A percentile compares a stretch with the other conserved stretches of the same genome.
Conservation (phyloP, 2,329 filamentous ascomycete genomes). For the Diaporthe ampelina region DNA sequence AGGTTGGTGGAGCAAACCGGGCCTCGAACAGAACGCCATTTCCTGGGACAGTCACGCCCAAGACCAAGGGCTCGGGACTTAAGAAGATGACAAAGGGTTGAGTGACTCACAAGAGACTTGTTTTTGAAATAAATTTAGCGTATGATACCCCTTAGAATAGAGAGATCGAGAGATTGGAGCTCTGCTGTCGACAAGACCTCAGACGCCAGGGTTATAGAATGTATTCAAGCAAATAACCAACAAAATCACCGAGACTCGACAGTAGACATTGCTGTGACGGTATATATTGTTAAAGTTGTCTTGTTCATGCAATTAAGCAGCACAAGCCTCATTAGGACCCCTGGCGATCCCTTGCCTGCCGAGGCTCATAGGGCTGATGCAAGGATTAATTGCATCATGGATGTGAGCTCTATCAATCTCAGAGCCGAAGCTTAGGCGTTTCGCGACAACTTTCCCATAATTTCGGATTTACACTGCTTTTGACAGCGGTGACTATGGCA, state of each 20-base stretch:
- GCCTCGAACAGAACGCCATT: slow-evolving; percentile 56
- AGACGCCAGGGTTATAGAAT: not conserved
- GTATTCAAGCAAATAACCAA: not conserved
- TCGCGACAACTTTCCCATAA: not conserved
- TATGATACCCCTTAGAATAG: slow-evolving; percentile 41
- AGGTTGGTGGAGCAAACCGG: slow-evolving; percentile 62
- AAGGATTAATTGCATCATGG: slow-evolving; percentile 41
- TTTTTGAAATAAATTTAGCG: not conserved
- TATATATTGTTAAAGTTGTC: not conserved
- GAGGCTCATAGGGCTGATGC: slow-evolving; percentile 38
- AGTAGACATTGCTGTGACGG: not conserved
- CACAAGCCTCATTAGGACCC: not conserved
- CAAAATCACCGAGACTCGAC: not conserved
- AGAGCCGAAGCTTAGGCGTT: not conserved
- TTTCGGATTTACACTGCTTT: not conserved
- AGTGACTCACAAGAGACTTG: slow-evolving; percentile 12
- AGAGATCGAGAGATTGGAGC: not conserved
- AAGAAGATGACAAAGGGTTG: slow-evolving; percentile 51
- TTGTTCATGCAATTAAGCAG: slow-evolving; percentile 27
- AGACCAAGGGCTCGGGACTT: slow-evolving; percentile 52
- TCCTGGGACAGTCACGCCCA: slow-evolving; percentile 56
- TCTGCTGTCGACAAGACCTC: too few relatives aligned
- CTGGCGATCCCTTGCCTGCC: slow-evolving; percentile 39
- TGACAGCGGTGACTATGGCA: slow-evolving; percentile 1
- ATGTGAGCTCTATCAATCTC: slow-evolving; percentile 37